These are phyloP conservation scores for Nakazawaea pomicola DNA, from an alignment of 805 yeast species.

Conservation along the genomic window DNA sequence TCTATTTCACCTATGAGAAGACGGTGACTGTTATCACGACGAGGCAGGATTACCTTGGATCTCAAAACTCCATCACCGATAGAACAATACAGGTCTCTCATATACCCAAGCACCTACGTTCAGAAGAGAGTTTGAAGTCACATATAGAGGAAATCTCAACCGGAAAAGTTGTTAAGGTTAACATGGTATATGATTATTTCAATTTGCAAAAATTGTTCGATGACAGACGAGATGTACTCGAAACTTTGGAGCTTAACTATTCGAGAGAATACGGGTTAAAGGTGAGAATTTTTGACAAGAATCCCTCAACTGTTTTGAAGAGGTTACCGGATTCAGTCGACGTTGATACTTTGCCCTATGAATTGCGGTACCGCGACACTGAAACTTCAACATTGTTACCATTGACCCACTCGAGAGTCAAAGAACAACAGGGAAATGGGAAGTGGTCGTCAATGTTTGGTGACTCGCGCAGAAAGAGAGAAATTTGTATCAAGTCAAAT, in stretches of 20 bases:
- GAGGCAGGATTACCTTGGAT: constrained; percentile 53
- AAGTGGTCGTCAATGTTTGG: constrained; percentile 18
- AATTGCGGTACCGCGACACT: constrained; percentile 1
- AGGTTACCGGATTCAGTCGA: constrained; percentile 6
- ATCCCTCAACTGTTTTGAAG: constrained; percentile 10
- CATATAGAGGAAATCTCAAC: constrained; percentile 53
- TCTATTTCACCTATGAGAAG: constrained; percentile 37
- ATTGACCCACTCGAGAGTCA: constrained; percentile 5
- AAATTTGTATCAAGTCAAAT: constrained; percentile 28
- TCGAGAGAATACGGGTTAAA: constrained; percentile 37
- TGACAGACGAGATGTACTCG: constrained; percentile 27
- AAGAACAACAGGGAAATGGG: constrained; percentile 18
- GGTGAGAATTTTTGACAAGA: constrained; percentile 26
- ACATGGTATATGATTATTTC: constrained; percentile 37
- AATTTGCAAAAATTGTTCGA: constrained; percentile 34
- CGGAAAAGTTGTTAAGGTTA: constrained; percentile 48
- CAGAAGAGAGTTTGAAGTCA: constrained; percentile 36
- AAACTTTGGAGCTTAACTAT: constrained; percentile 36
- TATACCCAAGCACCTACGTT: constrained; percentile 42
- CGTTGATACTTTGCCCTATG: constrained; percentile 7
- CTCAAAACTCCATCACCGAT: constrained; percentile 56
- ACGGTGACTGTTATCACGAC: constrained; percentile 46
- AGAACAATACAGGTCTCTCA: constrained; percentile 52
- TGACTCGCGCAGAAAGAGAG: constrained; percentile 22
- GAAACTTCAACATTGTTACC: constrained; percentile 4